phyloP scores from a whole-genome alignment of 1,284 basidiomycete genomes.

The Inonotus hispidus region DNA sequence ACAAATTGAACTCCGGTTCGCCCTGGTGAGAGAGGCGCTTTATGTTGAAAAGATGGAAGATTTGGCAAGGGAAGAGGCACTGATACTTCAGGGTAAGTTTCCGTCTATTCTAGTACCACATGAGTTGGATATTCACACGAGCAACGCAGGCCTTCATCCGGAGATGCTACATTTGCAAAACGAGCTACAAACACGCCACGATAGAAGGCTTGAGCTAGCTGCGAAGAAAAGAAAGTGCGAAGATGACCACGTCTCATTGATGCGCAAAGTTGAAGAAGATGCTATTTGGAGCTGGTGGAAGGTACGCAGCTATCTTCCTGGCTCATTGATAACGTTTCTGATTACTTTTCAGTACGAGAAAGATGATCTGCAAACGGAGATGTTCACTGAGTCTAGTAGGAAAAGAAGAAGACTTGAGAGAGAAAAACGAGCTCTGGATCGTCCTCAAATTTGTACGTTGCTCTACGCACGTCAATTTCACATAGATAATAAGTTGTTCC shows the following conservation, averaged over 20 bases:
- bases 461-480: background rate
- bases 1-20: constrained; percentile 74
- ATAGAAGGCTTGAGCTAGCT: constrained; percentile 69
- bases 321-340: constrained; percentile 5
- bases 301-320: constrained; percentile 34
- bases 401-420: constrained; percentile 78
- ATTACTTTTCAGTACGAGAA: constrained; percentile 44
- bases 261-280: constrained; percentile 55
- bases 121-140: background rate
- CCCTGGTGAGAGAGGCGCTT: constrained; percentile 62
- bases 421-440: constrained; percentile 68
- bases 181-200: constrained; percentile 66
- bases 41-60: constrained; percentile 82
- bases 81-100: constrained; percentile 57
- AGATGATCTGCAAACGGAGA: constrained; percentile 72
- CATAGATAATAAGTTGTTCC: background rate
- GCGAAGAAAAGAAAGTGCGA: constrained; percentile 65
- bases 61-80: constrained; percentile 68
- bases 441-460: constrained; percentile 60
- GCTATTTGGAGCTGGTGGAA: constrained; percentile 76
- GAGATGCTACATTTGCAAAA: constrained; percentile 75
- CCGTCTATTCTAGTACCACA: background rate
- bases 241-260: constrained; percentile 47
- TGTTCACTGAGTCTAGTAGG: constrained; percentile 79
- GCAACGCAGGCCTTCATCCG: constrained; percentile 65